Percentiles rank a stretch among this genome's conserved stretches.
These are phyloP conservation scores for Penicillium frequentans DNA, from an alignment of 2,329 filamentous ascomycete genomes.

Conservation along the genomic window DNA sequence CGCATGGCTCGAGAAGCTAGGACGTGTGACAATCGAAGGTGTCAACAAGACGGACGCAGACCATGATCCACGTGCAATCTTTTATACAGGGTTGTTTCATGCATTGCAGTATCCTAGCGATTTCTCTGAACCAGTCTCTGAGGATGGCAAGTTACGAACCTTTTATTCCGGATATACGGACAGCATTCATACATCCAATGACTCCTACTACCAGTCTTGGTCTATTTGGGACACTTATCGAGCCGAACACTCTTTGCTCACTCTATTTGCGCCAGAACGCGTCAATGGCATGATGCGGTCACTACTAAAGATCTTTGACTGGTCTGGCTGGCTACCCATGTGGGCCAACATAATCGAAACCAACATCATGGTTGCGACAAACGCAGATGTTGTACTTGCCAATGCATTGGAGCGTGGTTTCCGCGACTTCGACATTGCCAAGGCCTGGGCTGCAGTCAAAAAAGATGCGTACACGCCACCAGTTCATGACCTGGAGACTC, in stretches of 20 bases:
- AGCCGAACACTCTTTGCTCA: slow-evolving; percentile 49
- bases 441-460: slow-evolving; percentile 46
- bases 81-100: slow-evolving; percentile 50
- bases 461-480: slow-evolving; percentile 50
- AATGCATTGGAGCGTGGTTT: slow-evolving; percentile 49
- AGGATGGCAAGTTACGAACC: slow-evolving; percentile 18
- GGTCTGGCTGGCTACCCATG: slow-evolving; percentile 49
- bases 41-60: slow-evolving; percentile 42
- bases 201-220: slow-evolving; percentile 54
- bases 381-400: slow-evolving; percentile 51
- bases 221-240: slow-evolving; percentile 54
- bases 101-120: slow-evolving; percentile 51
- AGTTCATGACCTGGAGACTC: slow-evolving; percentile 43
- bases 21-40: slow-evolving; percentile 45
- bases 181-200: slow-evolving; percentile 41
- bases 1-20: slow-evolving; percentile 49
- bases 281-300: slow-evolving; percentile 52
- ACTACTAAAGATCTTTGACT: slow-evolving; percentile 48
- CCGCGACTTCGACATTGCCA: slow-evolving; percentile 42
- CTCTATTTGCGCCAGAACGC: slow-evolving; percentile 48
- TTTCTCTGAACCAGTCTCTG: slow-evolving; percentile 46
- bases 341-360: slow-evolving; percentile 54
- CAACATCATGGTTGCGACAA: slow-evolving; percentile 54
- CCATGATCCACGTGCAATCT: slow-evolving; percentile 48
- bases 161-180: slow-evolving; percentile 53